Percentiles rank a stretch among this genome's conserved stretches.
Evolutionary conservation across 1,284 basidiomycete species (phyloP).

Genomic region (Volvariella surrecta): DNA sequence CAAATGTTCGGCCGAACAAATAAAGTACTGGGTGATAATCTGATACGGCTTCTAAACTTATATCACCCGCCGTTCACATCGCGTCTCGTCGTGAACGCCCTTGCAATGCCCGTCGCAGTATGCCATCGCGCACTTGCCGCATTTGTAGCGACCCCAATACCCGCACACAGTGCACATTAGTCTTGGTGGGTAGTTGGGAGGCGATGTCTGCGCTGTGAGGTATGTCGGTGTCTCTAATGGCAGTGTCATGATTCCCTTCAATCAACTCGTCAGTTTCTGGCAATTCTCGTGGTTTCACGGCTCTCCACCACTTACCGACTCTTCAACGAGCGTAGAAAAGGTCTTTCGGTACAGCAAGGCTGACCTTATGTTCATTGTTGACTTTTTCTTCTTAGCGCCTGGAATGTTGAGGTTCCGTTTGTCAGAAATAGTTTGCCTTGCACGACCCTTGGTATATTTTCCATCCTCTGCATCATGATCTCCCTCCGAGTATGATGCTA

Average conservation of each 20-base stretch:
- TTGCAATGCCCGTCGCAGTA: conserved; percentile 34
- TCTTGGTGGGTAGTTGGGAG: conserved; percentile 28
- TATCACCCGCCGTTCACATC: conserved; percentile 31
- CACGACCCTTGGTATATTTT: conserved; percentile 51
- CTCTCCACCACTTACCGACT: conserved; percentile 49
- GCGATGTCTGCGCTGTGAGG: conserved; percentile 25
- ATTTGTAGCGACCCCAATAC: conserved; percentile 31
- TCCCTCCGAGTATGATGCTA: conserved; percentile 33
- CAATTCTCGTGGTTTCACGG: not conserved
- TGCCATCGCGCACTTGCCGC: conserved; percentile 31
- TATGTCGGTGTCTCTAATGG: conserved; percentile 37
- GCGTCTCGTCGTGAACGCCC: conserved; percentile 31
- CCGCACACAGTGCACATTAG: conserved; percentile 33
- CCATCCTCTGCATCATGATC: conserved; percentile 33
- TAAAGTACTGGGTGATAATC: not conserved
- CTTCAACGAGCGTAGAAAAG: conserved; percentile 61
- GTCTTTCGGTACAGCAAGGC: conserved; percentile 77
- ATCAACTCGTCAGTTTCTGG: not conserved
- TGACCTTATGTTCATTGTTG: conserved; percentile 69
- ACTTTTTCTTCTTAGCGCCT: conserved; percentile 61
- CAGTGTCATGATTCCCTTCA: conserved; percentile 49
- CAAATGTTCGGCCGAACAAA: not conserved
- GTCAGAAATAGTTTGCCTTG: conserved; percentile 67
- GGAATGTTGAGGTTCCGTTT: conserved; percentile 45
- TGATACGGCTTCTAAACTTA: conserved; percentile 10